phyloP scores from a whole-genome alignment of 495 filamentous ascomycete genomes.

The Annulohypoxylon moriforme region DNA sequence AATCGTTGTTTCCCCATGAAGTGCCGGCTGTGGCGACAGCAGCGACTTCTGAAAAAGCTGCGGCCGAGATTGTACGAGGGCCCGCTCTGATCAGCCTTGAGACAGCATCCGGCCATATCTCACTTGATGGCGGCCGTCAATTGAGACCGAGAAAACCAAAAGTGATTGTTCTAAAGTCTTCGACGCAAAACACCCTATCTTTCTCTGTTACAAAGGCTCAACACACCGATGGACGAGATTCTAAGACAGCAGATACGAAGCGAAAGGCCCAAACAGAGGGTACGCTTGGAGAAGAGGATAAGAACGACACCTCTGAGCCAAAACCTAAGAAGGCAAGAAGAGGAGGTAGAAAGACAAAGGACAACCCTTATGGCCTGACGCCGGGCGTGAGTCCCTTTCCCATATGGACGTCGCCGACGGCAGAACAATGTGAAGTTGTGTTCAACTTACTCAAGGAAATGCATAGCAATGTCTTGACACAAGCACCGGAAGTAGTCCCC shows the following conservation, averaged over 20 bases:
- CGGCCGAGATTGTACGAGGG: neutral
- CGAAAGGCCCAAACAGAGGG: slow-evolving; percentile 12
- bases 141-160: slow-evolving; percentile 18
- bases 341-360: slow-evolving; percentile 50
- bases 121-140: neutral
- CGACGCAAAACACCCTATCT: neutral
- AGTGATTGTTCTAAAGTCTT: neutral
- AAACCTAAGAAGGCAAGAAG: slow-evolving; percentile 35
- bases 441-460: slow-evolving; percentile 70
- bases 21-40: neutral
- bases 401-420: slow-evolving; percentile 72
- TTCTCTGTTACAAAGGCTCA: neutral
- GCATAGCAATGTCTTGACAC: slow-evolving; percentile 73
- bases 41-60: neutral
- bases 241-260: slow-evolving; percentile 11
- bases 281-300: slow-evolving; percentile 12
- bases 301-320: neutral
- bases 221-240: neutral
- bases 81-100: neutral
- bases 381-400: slow-evolving; percentile 74
- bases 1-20: neutral
- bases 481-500: slow-evolving; percentile 74
- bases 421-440: slow-evolving; percentile 80
- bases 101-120: neutral
- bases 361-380: slow-evolving; percentile 60